Percentiles rank a stretch among this genome's conserved stretches.
phyloP scores from a whole-genome alignment of 1,284 basidiomycete genomes.

The Papiliotrema fonsecae region DNA sequence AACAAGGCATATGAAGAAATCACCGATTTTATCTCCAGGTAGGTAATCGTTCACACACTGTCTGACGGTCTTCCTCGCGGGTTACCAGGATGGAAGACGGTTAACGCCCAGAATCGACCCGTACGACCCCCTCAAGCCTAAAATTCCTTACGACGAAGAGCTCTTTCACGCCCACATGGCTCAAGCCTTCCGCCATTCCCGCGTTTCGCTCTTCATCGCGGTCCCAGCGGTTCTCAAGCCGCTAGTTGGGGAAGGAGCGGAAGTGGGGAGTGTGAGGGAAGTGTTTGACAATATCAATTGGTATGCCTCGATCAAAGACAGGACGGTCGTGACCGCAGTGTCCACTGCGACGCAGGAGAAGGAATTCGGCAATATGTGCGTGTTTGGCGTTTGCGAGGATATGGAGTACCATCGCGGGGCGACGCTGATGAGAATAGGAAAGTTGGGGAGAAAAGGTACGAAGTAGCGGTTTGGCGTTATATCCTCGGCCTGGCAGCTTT shows the following conservation, averaged over 20 bases:
- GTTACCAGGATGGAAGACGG: not conserved
- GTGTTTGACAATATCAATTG: too few relatives aligned
- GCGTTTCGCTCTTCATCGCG: not conserved
- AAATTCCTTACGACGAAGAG: not conserved
- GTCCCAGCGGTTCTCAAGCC: not conserved
- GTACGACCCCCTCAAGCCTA: not conserved
- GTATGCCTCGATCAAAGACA: too few relatives aligned
- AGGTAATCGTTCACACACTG: not conserved
- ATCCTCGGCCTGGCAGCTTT: not conserved
- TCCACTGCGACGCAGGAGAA: not conserved
- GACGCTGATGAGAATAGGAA: not conserved
- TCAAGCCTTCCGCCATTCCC: not conserved
- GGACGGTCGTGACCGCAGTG: not conserved
- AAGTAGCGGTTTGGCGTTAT: not conserved
- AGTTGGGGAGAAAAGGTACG: not conserved
- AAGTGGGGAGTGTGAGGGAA: too few relatives aligned
- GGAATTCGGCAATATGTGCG: not conserved
- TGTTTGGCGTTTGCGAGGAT: too few relatives aligned
- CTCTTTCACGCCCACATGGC: slow-evolving; percentile 1
- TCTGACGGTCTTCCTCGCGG: not conserved
- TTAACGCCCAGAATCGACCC: not conserved
- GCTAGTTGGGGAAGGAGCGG: too few relatives aligned
- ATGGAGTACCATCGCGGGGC: too few relatives aligned
- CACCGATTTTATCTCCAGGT: not conserved
- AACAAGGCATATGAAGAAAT: not conserved